phyloP scores from a whole-genome alignment of 352 stramenopile species.

The Phytophthora idaei region DNA sequence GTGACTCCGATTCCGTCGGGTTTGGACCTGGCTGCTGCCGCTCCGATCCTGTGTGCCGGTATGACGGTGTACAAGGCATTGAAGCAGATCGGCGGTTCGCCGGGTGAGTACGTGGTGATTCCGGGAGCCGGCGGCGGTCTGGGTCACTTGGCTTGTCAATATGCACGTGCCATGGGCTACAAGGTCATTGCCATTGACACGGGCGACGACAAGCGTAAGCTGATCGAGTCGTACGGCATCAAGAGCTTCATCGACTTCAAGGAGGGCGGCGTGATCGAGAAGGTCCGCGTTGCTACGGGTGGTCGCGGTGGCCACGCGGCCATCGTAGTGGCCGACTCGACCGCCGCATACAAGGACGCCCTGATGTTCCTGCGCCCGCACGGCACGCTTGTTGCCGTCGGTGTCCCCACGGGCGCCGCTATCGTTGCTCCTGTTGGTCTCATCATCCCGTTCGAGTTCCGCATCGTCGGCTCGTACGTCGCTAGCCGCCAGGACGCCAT shows the following conservation, averaged over 20 bases:
- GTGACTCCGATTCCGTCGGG: conserved; percentile 75
- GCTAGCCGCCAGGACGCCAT: conserved; percentile 60
- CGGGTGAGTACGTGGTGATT: conserved; percentile 64
- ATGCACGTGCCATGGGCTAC: conserved; percentile 72
- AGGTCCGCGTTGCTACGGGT: conserved; percentile 47
- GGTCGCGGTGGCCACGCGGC: conserved; percentile 64
- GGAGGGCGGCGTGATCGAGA: conserved; percentile 48
- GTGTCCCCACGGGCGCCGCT: conserved; percentile 56
- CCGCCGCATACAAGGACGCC: conserved; percentile 59
- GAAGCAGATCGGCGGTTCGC: conserved; percentile 56
- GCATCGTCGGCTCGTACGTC: conserved; percentile 64
- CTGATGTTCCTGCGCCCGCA: conserved; percentile 66
- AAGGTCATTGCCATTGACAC: conserved; percentile 78
- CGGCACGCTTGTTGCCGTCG: conserved; percentile 73
- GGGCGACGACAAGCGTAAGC: conserved; percentile 64
- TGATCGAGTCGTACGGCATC: conserved; percentile 71
- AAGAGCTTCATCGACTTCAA: conserved; percentile 77
- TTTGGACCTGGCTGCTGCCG: conserved; percentile 51
- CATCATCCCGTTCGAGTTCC: conserved; percentile 44
- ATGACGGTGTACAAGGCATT: conserved; percentile 89
- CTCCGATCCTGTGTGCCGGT: conserved; percentile 85
- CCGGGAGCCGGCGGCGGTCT: conserved; percentile 75
- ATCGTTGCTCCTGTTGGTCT: conserved; percentile 42
- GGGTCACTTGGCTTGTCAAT: conserved; percentile 82
- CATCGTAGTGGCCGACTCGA: conserved; percentile 74